Evolutionary conservation across 2,329 filamentous ascomycete genomes (phyloP), one percentile per base, ranked within the genome.

Genomic region (Rutstroemia sp.): DNA sequence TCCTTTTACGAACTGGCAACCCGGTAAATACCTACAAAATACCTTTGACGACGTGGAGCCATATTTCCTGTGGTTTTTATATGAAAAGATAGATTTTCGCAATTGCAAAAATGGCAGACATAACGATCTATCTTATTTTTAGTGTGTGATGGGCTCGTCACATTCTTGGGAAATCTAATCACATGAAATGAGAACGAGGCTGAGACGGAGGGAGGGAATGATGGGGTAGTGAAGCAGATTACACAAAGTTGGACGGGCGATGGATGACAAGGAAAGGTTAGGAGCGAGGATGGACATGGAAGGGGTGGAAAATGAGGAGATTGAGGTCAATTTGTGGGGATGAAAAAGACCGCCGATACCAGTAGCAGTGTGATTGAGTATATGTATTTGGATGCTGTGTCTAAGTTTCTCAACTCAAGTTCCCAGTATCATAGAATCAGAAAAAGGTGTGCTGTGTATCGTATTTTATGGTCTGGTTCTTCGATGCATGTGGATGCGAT

Each of bases 1-100:
- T 65, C 64, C 62, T 61, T 67, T 53, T 65, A 68, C 62, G 65
- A 66, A 65, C 60, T 68, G 61, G 65, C 62, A 65, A 65, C 63
- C 65, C 65, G 66, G 66, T 65, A 67, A 61, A 68, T 67, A 68
- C 60, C 67, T 52, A 48, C 49, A 57, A 63, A 62, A 57, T 58
- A 63, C 60, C 58, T 63, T 65, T 63, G 61, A 67, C 63, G 61
- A 67, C 62, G 62, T 65, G 62, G 46, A 54, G 45, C 46, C 49
- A 53, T 47, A 38, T 37, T 34, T 56, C 38, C 42, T 61, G 54
- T 53, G 49, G 39, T 53, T 57, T 52, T 46, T 19, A 46, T 52
- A 41, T 56, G 37, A 51, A 19, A 51, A 57, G 49, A 57, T 53
- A 52, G 37, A 47, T 46, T 48, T 49, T 21, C 38, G 37, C 51